Percentiles rank a stretch among this genome's conserved stretches.
Evolutionary conservation across 768 basidiomycete species (phyloP).

Genomic region (Amanita pseudoporphyria): DNA sequence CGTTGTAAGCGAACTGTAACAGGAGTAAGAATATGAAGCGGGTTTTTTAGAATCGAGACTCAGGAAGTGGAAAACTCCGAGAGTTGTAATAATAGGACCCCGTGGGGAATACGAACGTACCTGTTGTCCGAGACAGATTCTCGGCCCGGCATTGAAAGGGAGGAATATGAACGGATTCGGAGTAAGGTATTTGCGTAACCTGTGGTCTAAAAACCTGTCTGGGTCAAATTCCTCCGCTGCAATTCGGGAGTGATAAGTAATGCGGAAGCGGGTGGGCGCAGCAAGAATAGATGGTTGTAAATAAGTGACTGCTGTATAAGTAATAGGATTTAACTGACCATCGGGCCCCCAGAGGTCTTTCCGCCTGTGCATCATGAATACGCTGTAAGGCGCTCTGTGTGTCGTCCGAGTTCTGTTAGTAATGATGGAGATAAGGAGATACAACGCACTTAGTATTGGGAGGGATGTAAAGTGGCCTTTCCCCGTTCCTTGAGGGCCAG

Average conservation of each 20-base stretch:
- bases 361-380: slow-evolving; percentile 31
- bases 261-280: neutral
- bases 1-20: slow-evolving; percentile 43
- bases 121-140: slow-evolving; percentile 46
- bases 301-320: no score
- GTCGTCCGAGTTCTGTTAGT: neutral
- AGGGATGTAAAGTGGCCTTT: slow-evolving; percentile 29
- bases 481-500: slow-evolving; percentile 18
- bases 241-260: neutral
- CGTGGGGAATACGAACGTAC: slow-evolving; percentile 24
- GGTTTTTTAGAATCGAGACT: no score
- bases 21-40: neutral
- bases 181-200: slow-evolving; percentile 40
- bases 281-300: neutral
- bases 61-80: no score
- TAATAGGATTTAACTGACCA: slow-evolving; percentile 23
- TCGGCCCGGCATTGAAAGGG: slow-evolving; percentile 60
- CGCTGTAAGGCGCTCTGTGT: slow-evolving; percentile 16
- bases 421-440: neutral
- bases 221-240: slow-evolving; percentile 51
- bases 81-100: no score
- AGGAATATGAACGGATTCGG: slow-evolving; percentile 62
- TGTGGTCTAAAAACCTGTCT: slow-evolving; percentile 52
- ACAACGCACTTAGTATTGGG: slow-evolving; percentile 18
- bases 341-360: slow-evolving; percentile 52